phyloP scores from a whole-genome alignment of 495 filamentous ascomycete species.

The Neurospora tetraspora region DNA sequence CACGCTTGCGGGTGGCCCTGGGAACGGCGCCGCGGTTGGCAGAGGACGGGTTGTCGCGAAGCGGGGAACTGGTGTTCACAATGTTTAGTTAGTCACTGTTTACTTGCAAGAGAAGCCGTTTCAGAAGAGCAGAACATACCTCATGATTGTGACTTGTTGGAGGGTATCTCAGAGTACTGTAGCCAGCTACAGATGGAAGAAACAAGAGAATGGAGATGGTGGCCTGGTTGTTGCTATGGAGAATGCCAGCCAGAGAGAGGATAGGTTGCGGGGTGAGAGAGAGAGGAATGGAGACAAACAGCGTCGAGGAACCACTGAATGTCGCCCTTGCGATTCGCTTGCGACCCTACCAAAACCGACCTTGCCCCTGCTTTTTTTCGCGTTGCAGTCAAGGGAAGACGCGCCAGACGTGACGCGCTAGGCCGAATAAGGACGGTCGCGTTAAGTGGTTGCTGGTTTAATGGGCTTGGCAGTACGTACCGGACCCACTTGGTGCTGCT shows the following conservation, averaged over 20 bases:
- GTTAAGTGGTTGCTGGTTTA: conserved; percentile 30
- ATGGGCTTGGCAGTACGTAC: neutral
- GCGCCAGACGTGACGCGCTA: conserved; percentile 22
- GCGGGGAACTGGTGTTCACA: conserved; percentile 51
- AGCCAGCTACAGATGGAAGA: neutral
- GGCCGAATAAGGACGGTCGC: conserved; percentile 17
- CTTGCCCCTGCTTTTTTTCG: conserved; percentile 12
- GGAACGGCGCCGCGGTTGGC: conserved; percentile 66
- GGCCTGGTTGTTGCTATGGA: neutral
- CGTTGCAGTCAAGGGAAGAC: conserved; percentile 13
- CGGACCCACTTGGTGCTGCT: neutral
- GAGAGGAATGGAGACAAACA: neutral
- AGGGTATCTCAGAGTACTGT: neutral
- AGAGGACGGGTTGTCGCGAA: conserved; percentile 73
- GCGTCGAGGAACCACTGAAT: neutral
- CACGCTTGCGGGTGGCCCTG: conserved; percentile 63
- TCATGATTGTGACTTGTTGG: conserved; percentile 22
- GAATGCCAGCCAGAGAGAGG: neutral
- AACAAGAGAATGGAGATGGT: neutral
- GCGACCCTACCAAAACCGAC: neutral
- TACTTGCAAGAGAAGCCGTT: neutral
- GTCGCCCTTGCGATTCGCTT: neutral
- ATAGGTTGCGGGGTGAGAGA: conserved; percentile 5
- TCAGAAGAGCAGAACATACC: conserved; percentile 14
- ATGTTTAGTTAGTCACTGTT: conserved; percentile 3